phyloP scores from a whole-genome alignment of 139 green algal genomes.

The Volvox reticuliferus region DNA sequence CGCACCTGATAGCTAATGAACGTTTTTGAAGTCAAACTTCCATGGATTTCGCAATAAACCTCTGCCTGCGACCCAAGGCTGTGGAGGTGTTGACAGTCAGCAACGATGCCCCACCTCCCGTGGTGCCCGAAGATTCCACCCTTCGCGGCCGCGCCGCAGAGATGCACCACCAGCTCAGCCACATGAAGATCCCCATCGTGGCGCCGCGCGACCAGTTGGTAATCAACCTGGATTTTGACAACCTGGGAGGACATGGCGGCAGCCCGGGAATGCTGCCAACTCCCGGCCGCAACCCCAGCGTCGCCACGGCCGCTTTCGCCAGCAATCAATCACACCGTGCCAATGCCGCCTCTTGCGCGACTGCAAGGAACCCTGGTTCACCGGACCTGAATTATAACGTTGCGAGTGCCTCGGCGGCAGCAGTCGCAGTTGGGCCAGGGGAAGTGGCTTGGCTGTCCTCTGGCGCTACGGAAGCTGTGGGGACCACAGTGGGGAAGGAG shows the following conservation, averaged over 20 bases:
- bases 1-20: no score
- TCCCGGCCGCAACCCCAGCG: no score
- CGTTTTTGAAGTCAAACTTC: no score
- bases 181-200: neutral
- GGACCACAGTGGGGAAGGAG: neutral
- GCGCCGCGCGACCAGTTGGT: neutral
- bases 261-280: no score
- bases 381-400: no score
- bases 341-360: neutral
- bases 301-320: neutral
- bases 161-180: conserved; percentile 25
- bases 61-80: neutral
- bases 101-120: neutral
- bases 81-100: neutral
- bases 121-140: neutral
- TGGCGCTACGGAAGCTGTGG: neutral
- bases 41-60: neutral
- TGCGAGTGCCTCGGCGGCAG: no score
- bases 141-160: neutral
- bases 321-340: no score
- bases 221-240: conserved; percentile 35
- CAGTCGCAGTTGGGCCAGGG: no score
- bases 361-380: neutral
- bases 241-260: neutral
- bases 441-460: neutral